Evolutionary conservation across 164 flowering plant genomes (phyloP).

Genomic region (Nelumbo lutea): DNA sequence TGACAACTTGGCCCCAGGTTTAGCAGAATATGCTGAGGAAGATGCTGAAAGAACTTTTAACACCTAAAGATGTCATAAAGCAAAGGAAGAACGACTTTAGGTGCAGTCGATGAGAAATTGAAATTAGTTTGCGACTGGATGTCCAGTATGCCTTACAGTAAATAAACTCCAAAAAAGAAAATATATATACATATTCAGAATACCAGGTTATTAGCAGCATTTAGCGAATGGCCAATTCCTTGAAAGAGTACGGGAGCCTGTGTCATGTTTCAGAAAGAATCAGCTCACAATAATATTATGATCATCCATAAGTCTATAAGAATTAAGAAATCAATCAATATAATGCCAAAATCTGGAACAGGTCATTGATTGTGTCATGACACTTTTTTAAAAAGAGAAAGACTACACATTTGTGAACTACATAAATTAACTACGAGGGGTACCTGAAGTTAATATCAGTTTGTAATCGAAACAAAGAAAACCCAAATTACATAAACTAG

Average conservation of each 20-base stretch:
- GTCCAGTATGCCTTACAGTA: not conserved
- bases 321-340: no score
- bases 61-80: slow-evolving; percentile 38
- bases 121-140: not conserved
- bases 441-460: no score
- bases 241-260: slow-evolving; percentile 95
- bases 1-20: slow-evolving; percentile 63
- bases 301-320: not conserved
- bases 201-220: slow-evolving; percentile 80
- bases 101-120: not conserved
- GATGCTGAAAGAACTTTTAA: slow-evolving; percentile 91
- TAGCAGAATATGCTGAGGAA: slow-evolving; percentile 87
- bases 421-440: not conserved
- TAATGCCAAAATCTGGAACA: no score
- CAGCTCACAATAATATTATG: not conserved
- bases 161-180: not conserved
- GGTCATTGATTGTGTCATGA: not conserved
- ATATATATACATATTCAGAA: slow-evolving; percentile 5
- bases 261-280: not conserved
- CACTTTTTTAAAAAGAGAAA: not conserved
- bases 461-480: no score
- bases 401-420: not conserved
- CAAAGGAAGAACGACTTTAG: not conserved
- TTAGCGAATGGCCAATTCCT: slow-evolving; percentile 86
- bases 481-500: no score